Percentiles rank a stretch among this genome's conserved stretches.
Conservation (phyloP, 805 yeast species). For the Wickerhamiella azyma region DNA sequence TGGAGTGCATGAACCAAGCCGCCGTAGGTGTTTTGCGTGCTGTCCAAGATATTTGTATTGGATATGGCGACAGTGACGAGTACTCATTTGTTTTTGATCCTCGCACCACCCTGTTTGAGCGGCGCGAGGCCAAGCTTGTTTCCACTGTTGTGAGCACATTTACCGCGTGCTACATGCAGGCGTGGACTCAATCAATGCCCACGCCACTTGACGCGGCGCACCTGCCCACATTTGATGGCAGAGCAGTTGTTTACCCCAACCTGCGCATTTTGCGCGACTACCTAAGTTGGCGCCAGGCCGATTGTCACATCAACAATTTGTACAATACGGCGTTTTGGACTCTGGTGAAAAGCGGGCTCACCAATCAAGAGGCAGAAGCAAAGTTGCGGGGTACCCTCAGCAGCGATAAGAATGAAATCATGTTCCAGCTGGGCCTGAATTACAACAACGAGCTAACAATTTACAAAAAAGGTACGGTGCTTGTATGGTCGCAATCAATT, state of each 20-base stretch:
- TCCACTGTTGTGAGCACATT: conserved; percentile 73
- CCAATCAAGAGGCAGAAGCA: conserved; percentile 71
- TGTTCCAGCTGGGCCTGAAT: conserved; percentile 72
- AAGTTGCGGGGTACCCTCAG: conserved; percentile 60
- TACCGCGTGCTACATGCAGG: conserved; percentile 56
- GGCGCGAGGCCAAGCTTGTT: conserved; percentile 70
- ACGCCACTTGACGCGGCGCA: conserved; percentile 37
- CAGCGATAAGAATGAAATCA: conserved; percentile 75
- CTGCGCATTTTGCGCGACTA: conserved; percentile 54
- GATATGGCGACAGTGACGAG: conserved; percentile 94
- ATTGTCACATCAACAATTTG: conserved; percentile 83
- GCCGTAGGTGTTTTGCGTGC: conserved; percentile 51
- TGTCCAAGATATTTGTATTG: conserved; percentile 61
- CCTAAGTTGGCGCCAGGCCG: conserved; percentile 89
- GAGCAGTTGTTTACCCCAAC: conserved; percentile 79
- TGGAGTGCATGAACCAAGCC: conserved; percentile 67
- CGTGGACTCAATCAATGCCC: conserved; percentile 52
- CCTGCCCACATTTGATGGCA: conserved; percentile 79
- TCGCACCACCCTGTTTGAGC: conserved; percentile 56
- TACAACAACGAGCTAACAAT: conserved; percentile 85
- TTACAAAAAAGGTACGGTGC: conserved; percentile 68
- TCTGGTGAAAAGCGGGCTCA: conserved; percentile 52
- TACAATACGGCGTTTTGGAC: conserved; percentile 92
- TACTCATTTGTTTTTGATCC: conserved; percentile 65
- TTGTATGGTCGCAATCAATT: conserved; percentile 31